Percentiles rank a stretch among this genome's conserved stretches.
Conservation (phyloP, 148 eudicot genomes). For the Selenicereus undatus region DNA sequence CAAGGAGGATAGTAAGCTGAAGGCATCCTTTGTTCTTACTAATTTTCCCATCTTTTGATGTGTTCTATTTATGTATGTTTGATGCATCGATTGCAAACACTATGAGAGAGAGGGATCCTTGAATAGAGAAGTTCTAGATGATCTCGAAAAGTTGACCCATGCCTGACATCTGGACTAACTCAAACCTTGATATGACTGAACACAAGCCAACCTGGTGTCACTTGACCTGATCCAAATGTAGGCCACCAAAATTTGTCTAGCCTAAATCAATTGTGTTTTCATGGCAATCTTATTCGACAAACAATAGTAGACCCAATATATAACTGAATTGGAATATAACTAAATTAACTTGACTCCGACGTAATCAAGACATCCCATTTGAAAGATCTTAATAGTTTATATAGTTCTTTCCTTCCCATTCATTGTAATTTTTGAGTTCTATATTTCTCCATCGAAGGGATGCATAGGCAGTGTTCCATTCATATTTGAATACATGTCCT, state of each 20-base stretch:
- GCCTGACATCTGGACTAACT: background rate
- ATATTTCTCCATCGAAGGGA: conserved; percentile 60
- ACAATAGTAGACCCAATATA: background rate
- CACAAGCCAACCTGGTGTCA: background rate
- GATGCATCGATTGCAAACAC: conserved; percentile 10
- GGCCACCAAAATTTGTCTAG: background rate
- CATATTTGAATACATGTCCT: conserved; percentile 80
- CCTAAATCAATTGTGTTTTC: background rate
- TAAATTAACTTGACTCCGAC: background rate
- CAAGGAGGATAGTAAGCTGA: conserved; percentile 66
- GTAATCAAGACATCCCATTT: background rate
- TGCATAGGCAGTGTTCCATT: conserved; percentile 52
- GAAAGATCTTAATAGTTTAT: background rate
- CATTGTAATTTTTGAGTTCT: background rate
- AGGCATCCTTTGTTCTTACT: conserved; percentile 37
- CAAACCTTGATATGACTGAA: too few species aligned
- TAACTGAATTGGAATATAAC: background rate
- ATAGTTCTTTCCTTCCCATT: background rate
- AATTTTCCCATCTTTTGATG: background rate
- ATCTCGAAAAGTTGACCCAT: background rate
- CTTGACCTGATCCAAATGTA: background rate
- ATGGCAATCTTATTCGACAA: background rate
- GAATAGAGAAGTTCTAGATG: background rate
- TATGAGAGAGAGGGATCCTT: background rate
- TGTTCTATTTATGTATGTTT: background rate